Evolutionary conservation across 2,329 filamentous ascomycete genomes (phyloP).

Genomic region (Xylaria sp.): DNA sequence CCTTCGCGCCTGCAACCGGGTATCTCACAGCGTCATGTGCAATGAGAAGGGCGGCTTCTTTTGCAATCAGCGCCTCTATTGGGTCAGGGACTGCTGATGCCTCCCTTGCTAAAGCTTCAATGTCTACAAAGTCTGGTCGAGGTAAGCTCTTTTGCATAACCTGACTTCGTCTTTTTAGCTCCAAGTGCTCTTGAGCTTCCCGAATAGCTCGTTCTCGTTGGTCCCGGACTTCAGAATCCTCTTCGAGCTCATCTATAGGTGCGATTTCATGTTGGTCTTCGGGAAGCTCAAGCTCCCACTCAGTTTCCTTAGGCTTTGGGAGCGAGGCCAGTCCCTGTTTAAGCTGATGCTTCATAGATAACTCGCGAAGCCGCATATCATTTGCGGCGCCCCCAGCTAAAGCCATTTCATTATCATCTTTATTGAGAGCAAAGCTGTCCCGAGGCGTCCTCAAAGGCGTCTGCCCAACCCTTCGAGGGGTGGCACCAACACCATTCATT

Average conservation of each 20-base stretch:
- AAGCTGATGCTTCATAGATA: slow-evolving; percentile 71
- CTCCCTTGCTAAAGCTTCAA: slow-evolving; percentile 68
- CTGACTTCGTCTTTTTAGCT: slow-evolving; percentile 84
- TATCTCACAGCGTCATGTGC: slow-evolving; percentile 80
- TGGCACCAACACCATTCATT: slow-evolving; percentile 68
- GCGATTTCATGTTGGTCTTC: slow-evolving; percentile 74
- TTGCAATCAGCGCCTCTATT: slow-evolving; percentile 71
- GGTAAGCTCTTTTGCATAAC: slow-evolving; percentile 88
- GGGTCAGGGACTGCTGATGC: slow-evolving; percentile 67
- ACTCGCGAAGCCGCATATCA: slow-evolving; percentile 74
- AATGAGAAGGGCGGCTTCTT: slow-evolving; percentile 79
- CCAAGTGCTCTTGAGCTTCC: slow-evolving; percentile 75
- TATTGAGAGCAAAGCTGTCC: slow-evolving; percentile 85
- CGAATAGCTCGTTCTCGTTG: slow-evolving; percentile 74
- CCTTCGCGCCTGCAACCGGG: slow-evolving; percentile 69
- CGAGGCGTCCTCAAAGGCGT: slow-evolving; percentile 88
- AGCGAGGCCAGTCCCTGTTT: slow-evolving; percentile 77
- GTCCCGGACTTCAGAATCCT: slow-evolving; percentile 75
- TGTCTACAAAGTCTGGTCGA: slow-evolving; percentile 74
- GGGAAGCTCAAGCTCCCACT: slow-evolving; percentile 92
- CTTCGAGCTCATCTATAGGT: slow-evolving; percentile 58
- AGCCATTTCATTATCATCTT: slow-evolving; percentile 67
- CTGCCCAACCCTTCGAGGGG: slow-evolving; percentile 71
- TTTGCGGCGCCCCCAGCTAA: slow-evolving; percentile 76
- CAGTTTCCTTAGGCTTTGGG: slow-evolving; percentile 89